Evolutionary conservation across 1,284 basidiomycete species (phyloP).

Genomic region (Porogramme epimiltina): DNA sequence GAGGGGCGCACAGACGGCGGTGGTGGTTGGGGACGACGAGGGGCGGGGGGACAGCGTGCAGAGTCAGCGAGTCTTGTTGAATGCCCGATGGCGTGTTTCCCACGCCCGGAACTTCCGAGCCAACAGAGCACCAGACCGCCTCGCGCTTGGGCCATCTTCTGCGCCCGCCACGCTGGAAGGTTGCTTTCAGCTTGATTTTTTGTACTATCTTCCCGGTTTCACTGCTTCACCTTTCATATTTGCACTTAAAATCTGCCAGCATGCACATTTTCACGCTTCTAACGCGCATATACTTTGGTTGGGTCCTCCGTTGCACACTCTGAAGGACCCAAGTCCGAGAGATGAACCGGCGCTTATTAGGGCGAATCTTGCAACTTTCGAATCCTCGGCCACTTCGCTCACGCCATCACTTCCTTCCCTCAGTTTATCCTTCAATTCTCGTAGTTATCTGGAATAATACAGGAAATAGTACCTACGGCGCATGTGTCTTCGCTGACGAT

Average conservation of each 20-base stretch:
- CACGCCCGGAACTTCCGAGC: slow-evolving; percentile 32
- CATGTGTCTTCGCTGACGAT: too few species aligned
- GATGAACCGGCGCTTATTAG: too few species aligned
- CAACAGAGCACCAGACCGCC: slow-evolving; percentile 24
- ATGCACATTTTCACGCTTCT: too few species aligned
- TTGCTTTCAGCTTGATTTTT: slow-evolving; percentile 15
- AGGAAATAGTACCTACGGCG: too few species aligned
- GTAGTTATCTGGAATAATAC: too few species aligned
- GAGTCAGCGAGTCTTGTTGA: slow-evolving; percentile 29
- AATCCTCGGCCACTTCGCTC: too few species aligned
- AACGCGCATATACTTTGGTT: neutral
- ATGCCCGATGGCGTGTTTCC: slow-evolving; percentile 34
- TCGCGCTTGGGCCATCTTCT: slow-evolving; percentile 28
- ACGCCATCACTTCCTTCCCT: too few species aligned
- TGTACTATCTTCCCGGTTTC: neutral
- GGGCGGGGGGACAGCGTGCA: slow-evolving; percentile 25
- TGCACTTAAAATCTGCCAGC: too few species aligned
- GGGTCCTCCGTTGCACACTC: too few species aligned
- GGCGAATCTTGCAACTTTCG: too few species aligned
- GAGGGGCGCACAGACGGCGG: slow-evolving; percentile 35
- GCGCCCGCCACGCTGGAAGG: slow-evolving; percentile 24
- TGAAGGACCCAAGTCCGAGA: too few species aligned
- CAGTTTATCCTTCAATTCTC: too few species aligned
- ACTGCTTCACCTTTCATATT: neutral
- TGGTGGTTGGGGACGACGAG: slow-evolving; percentile 41